These are phyloP conservation scores for Lachnellula subtilissima DNA, from an alignment of 2,329 filamentous ascomycete genomes.

Conservation along the genomic window DNA sequence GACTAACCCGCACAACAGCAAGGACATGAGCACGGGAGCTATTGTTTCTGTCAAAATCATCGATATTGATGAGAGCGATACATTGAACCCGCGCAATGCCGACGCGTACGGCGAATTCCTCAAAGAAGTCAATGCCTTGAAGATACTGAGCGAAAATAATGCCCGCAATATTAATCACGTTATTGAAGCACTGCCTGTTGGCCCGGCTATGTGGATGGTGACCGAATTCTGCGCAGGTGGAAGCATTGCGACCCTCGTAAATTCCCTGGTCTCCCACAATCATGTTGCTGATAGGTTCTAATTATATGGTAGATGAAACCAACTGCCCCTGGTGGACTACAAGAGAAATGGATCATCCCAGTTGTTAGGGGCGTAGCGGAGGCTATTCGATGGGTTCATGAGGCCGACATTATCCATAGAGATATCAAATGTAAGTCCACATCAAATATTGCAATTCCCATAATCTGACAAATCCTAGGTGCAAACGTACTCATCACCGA, in stretches of 20 bases:
- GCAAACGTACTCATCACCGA: conserved; percentile 79
- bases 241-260: conserved; percentile 66
- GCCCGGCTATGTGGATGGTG: conserved; percentile 80
- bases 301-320: conserved; percentile 49
- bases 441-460: neutral
- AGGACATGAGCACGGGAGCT: conserved; percentile 34
- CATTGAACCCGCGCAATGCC: conserved; percentile 57
- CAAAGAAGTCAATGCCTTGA: conserved; percentile 65
- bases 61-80: conserved; percentile 74
- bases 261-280: conserved; percentile 39
- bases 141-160: conserved; percentile 67
- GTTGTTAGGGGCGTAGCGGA: conserved; percentile 63
- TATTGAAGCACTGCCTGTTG: conserved; percentile 72
- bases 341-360: conserved; percentile 66
- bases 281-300: neutral
- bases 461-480: conserved; percentile 30
- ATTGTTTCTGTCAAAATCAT: conserved; percentile 77
- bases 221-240: conserved; percentile 83
- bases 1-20: conserved; percentile 19
- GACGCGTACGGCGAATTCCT: conserved; percentile 66
- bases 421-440: conserved; percentile 57
- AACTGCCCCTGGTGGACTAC: conserved; percentile 59
- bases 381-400: conserved; percentile 63
- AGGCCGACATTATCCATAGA: conserved; percentile 64
- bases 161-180: conserved; percentile 78